Evolutionary conservation across 768 basidiomycete genomes (phyloP), one percentile per base, ranked within the genome.

Genomic region (Kwoniella botswanensis): DNA sequence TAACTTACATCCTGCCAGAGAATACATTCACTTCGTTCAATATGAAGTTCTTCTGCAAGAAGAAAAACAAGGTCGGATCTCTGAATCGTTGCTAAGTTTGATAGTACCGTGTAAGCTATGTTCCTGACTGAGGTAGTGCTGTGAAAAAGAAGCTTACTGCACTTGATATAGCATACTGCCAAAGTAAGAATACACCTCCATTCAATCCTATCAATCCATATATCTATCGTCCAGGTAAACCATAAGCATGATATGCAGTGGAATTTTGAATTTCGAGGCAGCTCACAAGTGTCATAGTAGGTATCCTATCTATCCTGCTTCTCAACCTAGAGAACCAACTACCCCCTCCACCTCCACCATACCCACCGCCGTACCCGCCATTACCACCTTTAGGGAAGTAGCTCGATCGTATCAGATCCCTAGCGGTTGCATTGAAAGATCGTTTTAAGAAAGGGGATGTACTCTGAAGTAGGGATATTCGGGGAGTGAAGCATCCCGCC

Each of bases 1-100:
- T 46, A 4, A 73, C 79, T 71, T 55, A 81, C 78, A 83, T 57
- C 65, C 82, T 67, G 1, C 82, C 82, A n/a, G 79, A 74, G 43
- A 74, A 73, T 42, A 83, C 71, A 57, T 83, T 83, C 13, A 70
- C 69, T 58, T 82, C 82, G 55, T 74, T 81, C 21, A 82, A 66
- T 24, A 82, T 71, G 67, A 83, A 83, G 70, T 83, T 83, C 56
- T 78, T 77, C 41, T 71, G 62, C 69, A 83, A 63, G 65, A 75
- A 83, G 17, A 72, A 60, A 63, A 79, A 78, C 17, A 83, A 67
- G 0, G 66, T 63, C 10, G 82, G 81, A 75, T 83, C 82, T 29
- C 75, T 63, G 68, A 83, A 83, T 42, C 81, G 72, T 62, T 58
- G 71, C 74, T 78, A 60, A 4, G 44, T 46, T 12, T 46, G 26